These are phyloP conservation scores for Boletus sensibilis DNA, from an alignment of 768 basidiomycete genomes.

Conservation along the genomic window DNA sequence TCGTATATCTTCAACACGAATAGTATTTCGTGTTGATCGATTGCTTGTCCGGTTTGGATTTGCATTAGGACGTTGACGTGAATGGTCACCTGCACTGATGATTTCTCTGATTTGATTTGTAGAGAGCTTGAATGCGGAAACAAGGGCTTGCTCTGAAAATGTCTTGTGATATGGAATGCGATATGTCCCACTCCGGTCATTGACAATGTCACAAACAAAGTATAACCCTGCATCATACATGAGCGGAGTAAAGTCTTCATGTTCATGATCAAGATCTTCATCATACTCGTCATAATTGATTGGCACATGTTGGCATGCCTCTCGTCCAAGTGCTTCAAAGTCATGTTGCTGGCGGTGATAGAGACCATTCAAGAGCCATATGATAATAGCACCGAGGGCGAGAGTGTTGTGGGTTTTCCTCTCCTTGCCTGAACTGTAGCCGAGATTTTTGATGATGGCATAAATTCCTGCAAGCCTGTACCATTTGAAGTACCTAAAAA, in stretches of 20 bases:
- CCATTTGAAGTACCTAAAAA: slow-evolving; percentile 5
- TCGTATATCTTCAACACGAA: not conserved
- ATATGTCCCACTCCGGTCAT: not conserved
- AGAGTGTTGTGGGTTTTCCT: not conserved
- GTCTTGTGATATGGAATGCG: slow-evolving; percentile 1
- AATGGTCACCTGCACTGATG: too few relatives aligned
- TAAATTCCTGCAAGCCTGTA: not conserved
- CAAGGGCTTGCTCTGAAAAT: not conserved
- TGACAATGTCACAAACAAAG: slow-evolving; percentile 2
- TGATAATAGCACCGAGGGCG: not conserved
- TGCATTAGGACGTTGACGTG: too few relatives aligned
- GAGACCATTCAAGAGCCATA: slow-evolving; percentile 5
- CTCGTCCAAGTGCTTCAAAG: too few relatives aligned
- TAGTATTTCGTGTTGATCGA: not conserved
- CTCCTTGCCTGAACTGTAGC: not conserved
- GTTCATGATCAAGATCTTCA: not conserved
- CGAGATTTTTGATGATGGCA: not conserved
- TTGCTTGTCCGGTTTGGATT: too few relatives aligned
- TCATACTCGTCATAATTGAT: not conserved
- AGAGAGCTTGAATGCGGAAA: not conserved
- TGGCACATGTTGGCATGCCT: too few relatives aligned
- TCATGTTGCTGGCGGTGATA: not conserved
- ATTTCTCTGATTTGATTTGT: not conserved
- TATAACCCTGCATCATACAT: slow-evolving; percentile 3
- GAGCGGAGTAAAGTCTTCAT: not conserved